These are phyloP conservation scores for Pterocarpus santalinus DNA, from an alignment of 306 rosid species.

Conservation along the genomic window DNA sequence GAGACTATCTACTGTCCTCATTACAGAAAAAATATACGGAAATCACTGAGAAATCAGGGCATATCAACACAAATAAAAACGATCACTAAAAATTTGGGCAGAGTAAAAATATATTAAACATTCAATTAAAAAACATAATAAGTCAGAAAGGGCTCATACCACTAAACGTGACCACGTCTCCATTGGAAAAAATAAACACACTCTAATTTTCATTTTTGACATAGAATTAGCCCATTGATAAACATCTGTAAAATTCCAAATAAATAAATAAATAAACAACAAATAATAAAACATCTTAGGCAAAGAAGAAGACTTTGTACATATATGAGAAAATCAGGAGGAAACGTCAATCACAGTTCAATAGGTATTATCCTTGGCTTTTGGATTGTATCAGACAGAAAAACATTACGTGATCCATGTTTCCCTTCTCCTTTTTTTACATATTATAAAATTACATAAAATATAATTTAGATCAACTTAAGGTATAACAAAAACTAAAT, in stretches of 20 bases:
- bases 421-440: not conserved
- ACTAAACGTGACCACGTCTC: constrained; percentile 76
- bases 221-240: constrained; percentile 86
- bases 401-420: not conserved
- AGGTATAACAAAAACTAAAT: constrained; percentile 10
- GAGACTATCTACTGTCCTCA: too few relatives aligned
- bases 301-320: constrained; percentile 26
- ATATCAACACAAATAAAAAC: not conserved
- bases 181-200: constrained; percentile 84
- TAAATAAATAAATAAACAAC: not conserved
- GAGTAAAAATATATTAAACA: not conserved
- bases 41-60: not conserved
- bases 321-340: constrained; percentile 27
- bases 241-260: constrained; percentile 68
- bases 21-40: too few relatives aligned
- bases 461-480: constrained; percentile 15
- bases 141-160: constrained; percentile 55
- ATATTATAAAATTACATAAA: not conserved
- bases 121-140: constrained; percentile 10
- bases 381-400: not conserved
- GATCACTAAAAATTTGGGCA: constrained; percentile 6
- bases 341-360: constrained; percentile 6
- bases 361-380: constrained; percentile 17
- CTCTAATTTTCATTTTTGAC: constrained; percentile 82
- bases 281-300: constrained; percentile 12